Base-by-base conservation (phyloP, 2,329 filamentous ascomycete genomes). In the Cladophialophora chaetospira region DNA sequence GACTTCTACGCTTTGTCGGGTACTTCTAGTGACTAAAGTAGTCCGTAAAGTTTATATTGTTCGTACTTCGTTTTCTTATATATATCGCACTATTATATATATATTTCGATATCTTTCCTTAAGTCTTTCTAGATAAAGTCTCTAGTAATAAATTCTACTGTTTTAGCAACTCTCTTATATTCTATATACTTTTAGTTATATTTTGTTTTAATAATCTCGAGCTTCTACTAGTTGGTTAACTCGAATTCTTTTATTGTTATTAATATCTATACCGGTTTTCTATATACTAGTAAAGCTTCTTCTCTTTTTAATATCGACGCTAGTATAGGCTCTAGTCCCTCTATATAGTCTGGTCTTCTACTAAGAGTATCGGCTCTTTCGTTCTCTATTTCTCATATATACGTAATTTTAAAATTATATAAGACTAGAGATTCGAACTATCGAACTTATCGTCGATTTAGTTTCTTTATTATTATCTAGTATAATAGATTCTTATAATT, bases 401-500 rank as follows among this genome's bases (percentile, higher is more conserved):
- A 43, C 6, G 19, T 21, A 10, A 43, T 43, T 6, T 25, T 2
- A 17, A 43, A 43, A 4, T 23, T 23, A 23, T 43, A 43, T 0
- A 5, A 3, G 3, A 19, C 2, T 1, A 43, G 8, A 13, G n/a
- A 21, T 19, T 43, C 4, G 21, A 35, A 10, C 6, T 26, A 58
- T 47, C 49, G 57, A 35, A 40, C 42, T 31, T 46, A 49, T 47
- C 33, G 60, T 54, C 23, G 53, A 31, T 19, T 43, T 50, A 11
- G 44, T 53, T 17, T 9, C 19, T 43, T 43, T 3, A 6, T 43
- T 3, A 10, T 43, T 5, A 40, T 65, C 38, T 54, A 65, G 38
- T 64, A 57, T 21, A 48, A n/a, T 40, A 65, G 36, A 23, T 58
- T 65, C 21, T 57, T 59, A 54, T 63, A 55, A 40, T 65, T 26